These are phyloP conservation scores for Blastocystis sp. DNA, from an alignment of 352 stramenopile genomes.

Conservation along the genomic window DNA sequence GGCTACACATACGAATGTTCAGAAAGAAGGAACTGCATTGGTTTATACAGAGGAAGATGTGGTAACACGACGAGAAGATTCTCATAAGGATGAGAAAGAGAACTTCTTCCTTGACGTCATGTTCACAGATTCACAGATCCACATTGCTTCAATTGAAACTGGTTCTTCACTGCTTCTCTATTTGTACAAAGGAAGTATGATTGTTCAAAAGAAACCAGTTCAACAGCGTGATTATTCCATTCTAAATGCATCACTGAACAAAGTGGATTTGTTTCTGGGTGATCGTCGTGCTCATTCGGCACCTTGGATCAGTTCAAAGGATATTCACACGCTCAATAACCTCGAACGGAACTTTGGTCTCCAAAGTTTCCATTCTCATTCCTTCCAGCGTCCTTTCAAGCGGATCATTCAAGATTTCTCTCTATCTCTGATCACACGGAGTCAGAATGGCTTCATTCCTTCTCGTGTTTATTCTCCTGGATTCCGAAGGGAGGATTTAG, in stretches of 20 bases:
- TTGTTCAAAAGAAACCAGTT: not conserved
- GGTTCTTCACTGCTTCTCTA: conserved; percentile 48
- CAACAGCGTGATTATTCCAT: conserved; percentile 39
- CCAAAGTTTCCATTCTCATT: not conserved
- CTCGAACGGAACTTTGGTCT: not conserved
- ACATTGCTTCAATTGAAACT: conserved; percentile 45
- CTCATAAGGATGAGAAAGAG: conserved; percentile 42
- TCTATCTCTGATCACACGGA: conserved; percentile 29
- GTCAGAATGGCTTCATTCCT: conserved; percentile 53
- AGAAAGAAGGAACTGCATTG: not conserved
- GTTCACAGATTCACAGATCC: conserved; percentile 55
- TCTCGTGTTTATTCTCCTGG: not conserved
- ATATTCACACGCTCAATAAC: not conserved
- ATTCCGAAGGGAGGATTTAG: conserved; percentile 24
- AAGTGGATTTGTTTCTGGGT: conserved; percentile 33
- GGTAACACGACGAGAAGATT: not conserved
- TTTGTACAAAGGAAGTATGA: conserved; percentile 48
- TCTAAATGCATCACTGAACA: conserved; percentile 5
- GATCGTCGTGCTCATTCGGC: not conserved
- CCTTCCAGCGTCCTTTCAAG: conserved; percentile 24
- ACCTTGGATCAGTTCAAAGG: conserved; percentile 3
- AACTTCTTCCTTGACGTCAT: conserved; percentile 43
- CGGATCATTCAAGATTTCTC: conserved; percentile 53
- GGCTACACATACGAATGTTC: not conserved
- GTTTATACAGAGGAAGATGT: conserved; percentile 35